phyloP scores from a whole-genome alignment of 2,329 filamentous ascomycete genomes.

The Ophiocordyceps camponoti-floridani region DNA sequence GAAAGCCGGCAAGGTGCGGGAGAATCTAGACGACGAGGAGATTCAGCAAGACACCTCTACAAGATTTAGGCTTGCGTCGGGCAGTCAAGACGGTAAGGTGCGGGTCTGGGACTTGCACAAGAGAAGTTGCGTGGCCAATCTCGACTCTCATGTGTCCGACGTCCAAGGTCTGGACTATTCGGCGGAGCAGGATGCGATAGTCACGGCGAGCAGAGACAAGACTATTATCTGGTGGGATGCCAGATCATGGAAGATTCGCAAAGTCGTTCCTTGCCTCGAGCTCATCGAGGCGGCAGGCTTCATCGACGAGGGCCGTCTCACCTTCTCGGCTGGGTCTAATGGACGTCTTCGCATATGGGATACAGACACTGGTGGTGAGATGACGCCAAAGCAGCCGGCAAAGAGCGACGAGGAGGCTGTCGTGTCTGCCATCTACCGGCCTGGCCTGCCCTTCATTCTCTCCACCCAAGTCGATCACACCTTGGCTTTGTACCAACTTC shows the following conservation, averaged over 20 bases:
- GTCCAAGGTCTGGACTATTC: conserved; percentile 80
- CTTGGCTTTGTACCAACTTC: conserved; percentile 49
- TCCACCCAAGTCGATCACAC: conserved; percentile 84
- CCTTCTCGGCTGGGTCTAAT: conserved; percentile 73
- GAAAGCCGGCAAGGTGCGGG: conserved; percentile 9
- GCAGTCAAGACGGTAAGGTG: conserved; percentile 85
- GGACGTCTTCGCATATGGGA: conserved; percentile 75
- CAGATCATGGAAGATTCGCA: conserved; percentile 64
- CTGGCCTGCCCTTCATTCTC: conserved; percentile 51
- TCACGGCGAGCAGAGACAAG: conserved; percentile 83
- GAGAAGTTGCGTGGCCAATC: conserved; percentile 53
- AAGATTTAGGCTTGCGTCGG: conserved; percentile 69
- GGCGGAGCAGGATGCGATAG: conserved; percentile 49
- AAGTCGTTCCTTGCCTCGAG: conserved; percentile 71
- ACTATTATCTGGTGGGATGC: conserved; percentile 87
- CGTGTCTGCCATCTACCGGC: conserved; percentile 49
- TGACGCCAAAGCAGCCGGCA: conserved; percentile 53
- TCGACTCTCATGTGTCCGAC: conserved; percentile 89
- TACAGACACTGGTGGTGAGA: conserved; percentile 55
- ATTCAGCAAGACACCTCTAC: conserved; percentile 23
- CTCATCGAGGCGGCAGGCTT: conserved; percentile 75
- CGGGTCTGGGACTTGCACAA: conserved; percentile 84
- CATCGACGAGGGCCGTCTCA: conserved; percentile 47
- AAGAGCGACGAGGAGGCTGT: conserved; percentile 49
- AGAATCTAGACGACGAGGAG: conserved; percentile 21